Conservation (phyloP, 2,329 filamentous ascomycete genomes). For the Pseudogymnoascus sp. region DNA sequence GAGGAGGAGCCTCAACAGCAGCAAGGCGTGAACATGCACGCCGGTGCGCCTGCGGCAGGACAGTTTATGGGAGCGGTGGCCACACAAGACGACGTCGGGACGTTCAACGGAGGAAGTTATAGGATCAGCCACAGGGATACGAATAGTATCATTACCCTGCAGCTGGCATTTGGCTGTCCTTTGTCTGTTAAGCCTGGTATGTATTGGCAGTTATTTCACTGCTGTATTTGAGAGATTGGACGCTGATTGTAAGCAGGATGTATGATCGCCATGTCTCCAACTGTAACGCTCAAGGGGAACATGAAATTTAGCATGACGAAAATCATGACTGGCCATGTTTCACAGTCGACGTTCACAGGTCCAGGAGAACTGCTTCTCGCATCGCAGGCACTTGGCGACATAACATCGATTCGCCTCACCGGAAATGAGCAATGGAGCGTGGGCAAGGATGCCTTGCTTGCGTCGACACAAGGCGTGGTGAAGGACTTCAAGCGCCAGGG, state of each 20-base stretch:
- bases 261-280: conserved; percentile 93
- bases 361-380: conserved; percentile 85
- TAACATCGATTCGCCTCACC: conserved; percentile 66
- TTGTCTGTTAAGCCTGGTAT: conserved; percentile 67
- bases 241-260: conserved; percentile 42
- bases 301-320: conserved; percentile 89
- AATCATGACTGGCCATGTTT: conserved; percentile 71
- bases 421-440: conserved; percentile 74
- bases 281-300: conserved; percentile 71
- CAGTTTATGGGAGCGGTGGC: conserved; percentile 58
- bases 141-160: conserved; percentile 82
- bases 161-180: conserved; percentile 82
- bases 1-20: conserved; percentile 3
- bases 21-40: conserved; percentile 27
- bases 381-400: conserved; percentile 71
- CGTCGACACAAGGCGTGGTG: conserved; percentile 74
- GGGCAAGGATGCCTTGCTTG: conserved; percentile 78
- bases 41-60: conserved; percentile 31
- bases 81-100: conserved; percentile 77
- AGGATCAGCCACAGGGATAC: conserved; percentile 85
- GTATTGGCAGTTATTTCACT: neutral
- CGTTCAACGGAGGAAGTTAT: conserved; percentile 93
- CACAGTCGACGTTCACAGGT: conserved; percentile 71
- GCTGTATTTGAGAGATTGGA: neutral
- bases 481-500: conserved; percentile 83